These are phyloP conservation scores for Hanseniaspora lachancei DNA, from an alignment of 805 yeast species.

Conservation along the genomic window DNA sequence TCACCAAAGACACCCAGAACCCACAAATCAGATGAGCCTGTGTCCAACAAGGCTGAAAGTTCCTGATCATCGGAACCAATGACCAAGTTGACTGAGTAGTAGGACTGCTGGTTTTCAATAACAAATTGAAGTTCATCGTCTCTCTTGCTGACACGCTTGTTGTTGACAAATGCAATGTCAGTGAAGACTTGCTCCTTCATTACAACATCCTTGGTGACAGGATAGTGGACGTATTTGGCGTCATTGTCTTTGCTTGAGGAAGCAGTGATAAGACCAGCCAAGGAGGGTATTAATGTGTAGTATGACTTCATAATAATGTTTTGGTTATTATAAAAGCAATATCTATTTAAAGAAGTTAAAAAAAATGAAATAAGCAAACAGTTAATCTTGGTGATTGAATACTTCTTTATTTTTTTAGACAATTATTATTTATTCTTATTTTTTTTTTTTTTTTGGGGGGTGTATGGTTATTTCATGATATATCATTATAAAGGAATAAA, in stretches of 20 bases:
- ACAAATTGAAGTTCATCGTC: constrained; percentile 12
- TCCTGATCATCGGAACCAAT: constrained; percentile 44
- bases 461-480: too few relatives aligned
- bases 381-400: too few relatives aligned
- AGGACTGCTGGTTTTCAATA: constrained; percentile 29
- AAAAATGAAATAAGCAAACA: too few relatives aligned
- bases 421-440: too few relatives aligned
- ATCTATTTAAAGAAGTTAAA: too few relatives aligned
- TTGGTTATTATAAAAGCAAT: too few relatives aligned
- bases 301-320: not conserved
- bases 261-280: constrained; percentile 29
- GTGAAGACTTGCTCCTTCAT: constrained; percentile 38
- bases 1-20: constrained; percentile 32
- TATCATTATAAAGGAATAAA: too few relatives aligned
- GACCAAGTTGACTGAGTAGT: constrained; percentile 30
- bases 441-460: too few relatives aligned
- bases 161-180: constrained; percentile 21
- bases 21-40: constrained; percentile 62
- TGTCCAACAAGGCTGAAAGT: constrained; percentile 42
- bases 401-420: too few relatives aligned
- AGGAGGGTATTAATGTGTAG: constrained; percentile 4
- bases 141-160: constrained; percentile 1
- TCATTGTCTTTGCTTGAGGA: constrained; percentile 18
- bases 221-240: constrained; percentile 24
- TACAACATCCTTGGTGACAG: not conserved